phyloP scores from a whole-genome alignment of 192 early-diverging fungal species.

The Gryganskiella cystojenkinii region DNA sequence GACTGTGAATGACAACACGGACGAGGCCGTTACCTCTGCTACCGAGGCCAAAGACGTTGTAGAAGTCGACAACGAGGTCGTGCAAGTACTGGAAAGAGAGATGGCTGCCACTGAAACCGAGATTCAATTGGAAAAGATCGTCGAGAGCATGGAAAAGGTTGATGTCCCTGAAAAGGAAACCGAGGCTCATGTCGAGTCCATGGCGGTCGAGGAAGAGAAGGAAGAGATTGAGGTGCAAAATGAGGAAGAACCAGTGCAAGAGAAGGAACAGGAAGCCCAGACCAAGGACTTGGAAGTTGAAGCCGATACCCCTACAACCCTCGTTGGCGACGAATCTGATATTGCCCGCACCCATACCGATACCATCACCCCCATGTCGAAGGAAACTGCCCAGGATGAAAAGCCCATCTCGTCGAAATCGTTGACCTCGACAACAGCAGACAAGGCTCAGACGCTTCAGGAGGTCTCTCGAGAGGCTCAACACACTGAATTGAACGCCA shows the following conservation, averaged over 20 bases:
- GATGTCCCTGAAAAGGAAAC: neutral
- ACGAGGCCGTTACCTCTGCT: conserved; percentile 2
- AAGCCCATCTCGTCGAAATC: neutral
- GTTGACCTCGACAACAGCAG: neutral
- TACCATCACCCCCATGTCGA: conserved; percentile 11
- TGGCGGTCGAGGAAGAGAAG: conserved; percentile 4
- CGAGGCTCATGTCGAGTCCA: neutral
- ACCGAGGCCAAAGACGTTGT: conserved; percentile 2
- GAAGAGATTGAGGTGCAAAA: neutral
- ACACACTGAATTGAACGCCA: conserved; percentile 50
- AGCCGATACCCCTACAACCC: conserved; percentile 35
- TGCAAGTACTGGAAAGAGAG: conserved; percentile 5
- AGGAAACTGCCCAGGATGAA: conserved; percentile 3
- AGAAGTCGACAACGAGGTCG: neutral
- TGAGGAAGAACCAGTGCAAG: neutral
- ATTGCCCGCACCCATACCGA: conserved; percentile 10
- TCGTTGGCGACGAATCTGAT: conserved; percentile 35
- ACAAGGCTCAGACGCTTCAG: conserved; percentile 43
- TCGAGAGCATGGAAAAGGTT: neutral
- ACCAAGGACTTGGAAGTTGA: conserved; percentile 10
- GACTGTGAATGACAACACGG: too few species aligned
- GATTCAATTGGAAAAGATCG: neutral
- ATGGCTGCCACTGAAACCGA: neutral
- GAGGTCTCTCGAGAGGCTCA: conserved; percentile 48
- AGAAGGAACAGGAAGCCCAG: neutral